phyloP scores from a whole-genome alignment of 352 stramenopile genomes.

The Phytophthora quininea region DNA sequence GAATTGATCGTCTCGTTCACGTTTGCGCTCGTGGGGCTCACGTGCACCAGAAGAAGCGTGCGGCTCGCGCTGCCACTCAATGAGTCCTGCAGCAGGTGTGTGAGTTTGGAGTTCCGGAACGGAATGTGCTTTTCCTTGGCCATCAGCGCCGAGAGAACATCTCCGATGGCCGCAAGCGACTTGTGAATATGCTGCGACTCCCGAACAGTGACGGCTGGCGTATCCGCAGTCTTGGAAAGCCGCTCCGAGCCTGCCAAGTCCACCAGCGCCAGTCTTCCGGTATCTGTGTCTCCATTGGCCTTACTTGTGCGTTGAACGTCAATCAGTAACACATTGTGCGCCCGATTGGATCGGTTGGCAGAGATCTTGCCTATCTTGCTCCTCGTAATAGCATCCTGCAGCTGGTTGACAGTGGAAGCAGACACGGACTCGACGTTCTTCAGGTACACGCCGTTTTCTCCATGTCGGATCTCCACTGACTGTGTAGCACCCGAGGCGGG shows the following conservation, averaged over 20 bases:
- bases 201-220: constrained; percentile 40
- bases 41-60: constrained; percentile 69
- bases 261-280: constrained; percentile 67
- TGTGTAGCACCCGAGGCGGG: constrained; percentile 17
- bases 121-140: constrained; percentile 85
- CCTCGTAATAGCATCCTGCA: constrained; percentile 43
- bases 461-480: constrained; percentile 71
- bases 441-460: constrained; percentile 70
- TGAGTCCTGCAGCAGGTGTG: constrained; percentile 82
- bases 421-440: constrained; percentile 63
- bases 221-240: constrained; percentile 55
- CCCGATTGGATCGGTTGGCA: constrained; percentile 56
- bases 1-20: constrained; percentile 78
- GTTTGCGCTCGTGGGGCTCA: constrained; percentile 53
- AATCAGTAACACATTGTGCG: constrained; percentile 67
- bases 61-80: constrained; percentile 47
- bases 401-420: constrained; percentile 38
- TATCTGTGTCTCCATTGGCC: constrained; percentile 41
- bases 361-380: constrained; percentile 41
- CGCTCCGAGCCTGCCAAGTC: constrained; percentile 84
- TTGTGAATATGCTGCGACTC: constrained; percentile 87
- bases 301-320: constrained; percentile 60
- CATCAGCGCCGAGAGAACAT: constrained; percentile 71
- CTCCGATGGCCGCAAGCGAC: constrained; percentile 72
- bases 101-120: constrained; percentile 88